Evolutionary conservation across 106 monocot genomes (phyloP), one percentile per base, ranked within the genome.

Genomic region (Gastrodia elata): DNA sequence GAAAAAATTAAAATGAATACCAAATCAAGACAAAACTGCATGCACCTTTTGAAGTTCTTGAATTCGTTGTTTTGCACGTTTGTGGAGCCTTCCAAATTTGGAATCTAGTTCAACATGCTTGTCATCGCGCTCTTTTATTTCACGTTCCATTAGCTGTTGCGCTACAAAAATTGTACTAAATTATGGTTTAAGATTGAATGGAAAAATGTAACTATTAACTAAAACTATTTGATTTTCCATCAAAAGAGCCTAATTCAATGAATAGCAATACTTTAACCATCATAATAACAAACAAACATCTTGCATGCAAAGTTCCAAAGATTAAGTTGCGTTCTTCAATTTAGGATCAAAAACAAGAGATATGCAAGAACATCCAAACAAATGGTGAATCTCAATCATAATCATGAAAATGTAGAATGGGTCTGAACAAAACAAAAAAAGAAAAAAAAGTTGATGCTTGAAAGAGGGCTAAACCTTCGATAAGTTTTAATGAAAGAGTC

Each of bases 41-140:
- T 15, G 46, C 38, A 88, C 94, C 94, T 94, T 94, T 72, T 94
- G 94, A 70, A 94, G 28, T 38, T 94, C 94, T 79, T 97, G 97
- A 73, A 97, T 97, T 6, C 86, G 82, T 77, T 97, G 97, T 74
- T 90, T 97, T 68, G 92, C 97, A 73, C 97, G 97, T 69, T 97
- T 97, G 76, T 92, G 97, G 75, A 97, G 92, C 75, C 97, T 92
- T 75, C 82, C 82, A 77, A 97, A 88, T 78, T 97, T 97, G 38
- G 90, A 76, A 78, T 97, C 97, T 49, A 92, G 70, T 38, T 95
- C 94, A 65, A 75, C 81, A 81, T 89, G 87, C 77, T 91, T 95
- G 22, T 97, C 92, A 85, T 97, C 97, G 48, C 88, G 89, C 58
- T 84, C 86, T 77, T 92, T 90, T 80, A 88, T 90, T 74, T 97